Conservation (phyloP, 148 eudicot genomes). For the Diospyros kaki region DNA sequence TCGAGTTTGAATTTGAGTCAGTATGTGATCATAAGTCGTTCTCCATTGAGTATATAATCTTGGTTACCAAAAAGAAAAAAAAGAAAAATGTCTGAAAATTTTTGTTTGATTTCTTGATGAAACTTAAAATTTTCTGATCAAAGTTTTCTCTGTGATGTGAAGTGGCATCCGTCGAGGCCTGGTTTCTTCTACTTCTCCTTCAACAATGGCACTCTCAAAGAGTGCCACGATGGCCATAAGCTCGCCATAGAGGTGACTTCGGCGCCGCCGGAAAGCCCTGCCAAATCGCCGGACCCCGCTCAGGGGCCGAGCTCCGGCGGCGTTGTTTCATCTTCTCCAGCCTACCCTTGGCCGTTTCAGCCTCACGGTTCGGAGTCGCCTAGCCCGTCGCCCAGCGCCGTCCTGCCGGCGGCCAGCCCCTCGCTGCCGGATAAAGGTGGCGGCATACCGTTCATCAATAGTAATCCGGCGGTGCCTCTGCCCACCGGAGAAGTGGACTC, state of each 20-base stretch:
- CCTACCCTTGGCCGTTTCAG: slow-evolving; percentile 83
- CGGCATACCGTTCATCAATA: slow-evolving; percentile 70
- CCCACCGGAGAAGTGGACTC: slow-evolving; percentile 90
- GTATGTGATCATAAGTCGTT: too few relatives aligned
- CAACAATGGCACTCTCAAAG: slow-evolving; percentile 52
- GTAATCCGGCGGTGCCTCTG: slow-evolving; percentile 86
- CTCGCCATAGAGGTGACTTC: slow-evolving; percentile 54
- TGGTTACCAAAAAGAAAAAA: too few relatives aligned
- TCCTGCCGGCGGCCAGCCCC: slow-evolving; percentile 25
- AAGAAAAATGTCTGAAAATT: slow-evolving; percentile 1
- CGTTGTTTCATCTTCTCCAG: slow-evolving; percentile 62
- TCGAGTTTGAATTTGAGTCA: too few relatives aligned
- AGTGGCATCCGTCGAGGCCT: slow-evolving; percentile 88
- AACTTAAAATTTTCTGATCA: background rate
- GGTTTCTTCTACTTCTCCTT: slow-evolving; percentile 78
- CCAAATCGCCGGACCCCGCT: slow-evolving; percentile 20
- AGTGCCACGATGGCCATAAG: slow-evolving; percentile 64
- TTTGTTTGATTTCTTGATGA: background rate
- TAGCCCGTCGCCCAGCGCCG: slow-evolving; percentile 28
- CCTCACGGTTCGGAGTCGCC: slow-evolving; percentile 50
- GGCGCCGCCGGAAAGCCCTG: slow-evolving; percentile 16
- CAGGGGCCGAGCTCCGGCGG: slow-evolving; percentile 38
- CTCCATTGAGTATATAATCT: too few relatives aligned
- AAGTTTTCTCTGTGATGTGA: slow-evolving; percentile 8
- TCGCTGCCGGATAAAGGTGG: slow-evolving; percentile 23